Percentiles rank a stretch among this genome's conserved stretches.
Evolutionary conservation across 2,329 filamentous ascomycete species (phyloP).

Genomic region (Neocatenulostroma microsporum): DNA sequence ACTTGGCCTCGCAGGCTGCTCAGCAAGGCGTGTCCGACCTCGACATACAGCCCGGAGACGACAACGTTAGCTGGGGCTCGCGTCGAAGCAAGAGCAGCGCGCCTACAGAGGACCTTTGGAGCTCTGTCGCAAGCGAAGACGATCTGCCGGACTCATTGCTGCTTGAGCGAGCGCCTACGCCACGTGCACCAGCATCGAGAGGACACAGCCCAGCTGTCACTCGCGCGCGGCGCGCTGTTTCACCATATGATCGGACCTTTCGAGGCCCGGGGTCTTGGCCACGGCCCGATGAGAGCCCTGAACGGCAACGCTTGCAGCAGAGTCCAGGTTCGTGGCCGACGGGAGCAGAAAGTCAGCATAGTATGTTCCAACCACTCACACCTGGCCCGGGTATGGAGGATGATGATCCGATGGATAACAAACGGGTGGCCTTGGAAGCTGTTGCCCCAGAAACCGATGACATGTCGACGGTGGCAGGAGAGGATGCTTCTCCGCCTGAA

Average conservation of each 20-base stretch:
- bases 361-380: slow-evolving; percentile 16
- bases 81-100: slow-evolving; percentile 22
- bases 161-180: slow-evolving; percentile 12
- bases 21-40: no score
- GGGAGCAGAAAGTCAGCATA: slow-evolving; percentile 16
- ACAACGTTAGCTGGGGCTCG: slow-evolving; percentile 31
- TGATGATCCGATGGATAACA: slow-evolving; percentile 18
- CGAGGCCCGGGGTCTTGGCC: slow-evolving; percentile 26
- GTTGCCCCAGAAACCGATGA: slow-evolving; percentile 3
- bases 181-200: slow-evolving; percentile 12
- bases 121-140: slow-evolving; percentile 25
- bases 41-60: slow-evolving; percentile 30
- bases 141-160: slow-evolving; percentile 24
- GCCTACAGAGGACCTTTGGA: slow-evolving; percentile 25
- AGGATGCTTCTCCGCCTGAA: not conserved
- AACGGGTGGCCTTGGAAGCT: slow-evolving; percentile 13
- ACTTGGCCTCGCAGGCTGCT: not conserved
- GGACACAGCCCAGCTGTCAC: slow-evolving; percentile 13
- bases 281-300: slow-evolving; percentile 15
- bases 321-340: slow-evolving; percentile 22
- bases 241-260: slow-evolving; percentile 19
- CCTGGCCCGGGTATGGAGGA: slow-evolving; percentile 9
- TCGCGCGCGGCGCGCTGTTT: slow-evolving; percentile 15
- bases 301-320: slow-evolving; percentile 11
- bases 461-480: not conserved